Conservation (phyloP, 805 yeast genomes). For the Kuraishia capsulata region DNA sequence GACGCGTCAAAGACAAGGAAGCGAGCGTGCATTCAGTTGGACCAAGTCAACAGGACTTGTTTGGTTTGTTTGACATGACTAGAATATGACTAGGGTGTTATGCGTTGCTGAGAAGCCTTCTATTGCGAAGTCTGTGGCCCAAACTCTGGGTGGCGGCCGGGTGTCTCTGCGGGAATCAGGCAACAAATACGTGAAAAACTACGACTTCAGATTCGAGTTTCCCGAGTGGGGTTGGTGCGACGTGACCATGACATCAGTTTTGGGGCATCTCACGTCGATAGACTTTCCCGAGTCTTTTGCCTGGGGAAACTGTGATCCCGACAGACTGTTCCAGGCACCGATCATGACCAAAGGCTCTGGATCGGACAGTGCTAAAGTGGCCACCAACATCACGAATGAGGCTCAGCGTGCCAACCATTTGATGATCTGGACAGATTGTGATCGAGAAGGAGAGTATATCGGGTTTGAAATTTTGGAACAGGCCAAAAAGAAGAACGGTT, state of each 20-base stretch:
- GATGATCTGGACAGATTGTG: constrained; percentile 99
- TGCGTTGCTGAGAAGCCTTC: constrained; percentile 98
- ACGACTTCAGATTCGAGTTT: constrained; percentile 63
- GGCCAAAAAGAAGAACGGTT: constrained; percentile 45
- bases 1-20: no score
- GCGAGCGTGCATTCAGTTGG: no score
- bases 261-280: constrained; percentile 70
- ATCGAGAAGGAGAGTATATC: constrained; percentile 90
- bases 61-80: no score
- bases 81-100: constrained; percentile 51
- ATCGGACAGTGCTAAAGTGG: constrained; percentile 32
- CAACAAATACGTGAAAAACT: constrained; percentile 66
- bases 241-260: constrained; percentile 86
- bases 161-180: constrained; percentile 35
- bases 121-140: constrained; percentile 78
- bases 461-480: constrained; percentile 74
- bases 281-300: constrained; percentile 56
- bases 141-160: constrained; percentile 68
- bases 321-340: constrained; percentile 65
- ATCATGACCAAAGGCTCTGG: constrained; percentile 27
- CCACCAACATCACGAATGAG: constrained; percentile 58
- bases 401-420: constrained; percentile 50
- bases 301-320: constrained; percentile 63
- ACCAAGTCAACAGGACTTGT: no score
- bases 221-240: constrained; percentile 54